phyloP scores from a whole-genome alignment of 176 grass and related monocot genomes.

The Aegilops longissima region DNA sequence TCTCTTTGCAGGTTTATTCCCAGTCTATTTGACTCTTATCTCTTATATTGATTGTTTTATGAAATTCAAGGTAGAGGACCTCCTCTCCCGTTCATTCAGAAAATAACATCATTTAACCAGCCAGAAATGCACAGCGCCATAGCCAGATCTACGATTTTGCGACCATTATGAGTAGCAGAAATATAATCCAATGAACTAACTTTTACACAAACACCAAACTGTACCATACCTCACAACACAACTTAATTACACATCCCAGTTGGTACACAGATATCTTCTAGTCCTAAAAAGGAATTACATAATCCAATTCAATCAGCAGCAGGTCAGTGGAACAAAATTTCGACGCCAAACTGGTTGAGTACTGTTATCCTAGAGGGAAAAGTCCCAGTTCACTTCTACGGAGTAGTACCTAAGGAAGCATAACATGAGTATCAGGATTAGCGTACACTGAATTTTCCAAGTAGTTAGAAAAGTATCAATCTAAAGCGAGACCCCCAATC shows the following conservation, averaged over 20 bases:
- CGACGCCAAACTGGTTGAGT: background rate
- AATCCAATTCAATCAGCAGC: background rate
- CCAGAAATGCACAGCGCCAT: background rate
- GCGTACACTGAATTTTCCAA: background rate
- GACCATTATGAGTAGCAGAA: background rate
- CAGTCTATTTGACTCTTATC: background rate
- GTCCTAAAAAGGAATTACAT: background rate
- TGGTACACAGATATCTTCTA: background rate
- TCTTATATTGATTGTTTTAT: background rate
- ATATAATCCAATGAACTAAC: background rate
- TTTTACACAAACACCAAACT: background rate
- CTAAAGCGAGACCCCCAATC: background rate
- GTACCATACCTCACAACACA: background rate
- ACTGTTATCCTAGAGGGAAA: background rate
- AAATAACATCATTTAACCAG: background rate
- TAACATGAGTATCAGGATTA: background rate
- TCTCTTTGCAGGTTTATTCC: background rate
- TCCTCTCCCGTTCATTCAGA: background rate
- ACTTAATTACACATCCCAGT: background rate
- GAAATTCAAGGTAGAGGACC: background rate
- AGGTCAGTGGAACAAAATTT: background rate
- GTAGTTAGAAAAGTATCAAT: background rate
- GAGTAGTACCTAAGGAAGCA: background rate
- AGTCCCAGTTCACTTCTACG: background rate
- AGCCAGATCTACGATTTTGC: background rate